phyloP scores from a whole-genome alignment of 2,329 filamentous ascomycete genomes.

The Cadophora malorum region DNA sequence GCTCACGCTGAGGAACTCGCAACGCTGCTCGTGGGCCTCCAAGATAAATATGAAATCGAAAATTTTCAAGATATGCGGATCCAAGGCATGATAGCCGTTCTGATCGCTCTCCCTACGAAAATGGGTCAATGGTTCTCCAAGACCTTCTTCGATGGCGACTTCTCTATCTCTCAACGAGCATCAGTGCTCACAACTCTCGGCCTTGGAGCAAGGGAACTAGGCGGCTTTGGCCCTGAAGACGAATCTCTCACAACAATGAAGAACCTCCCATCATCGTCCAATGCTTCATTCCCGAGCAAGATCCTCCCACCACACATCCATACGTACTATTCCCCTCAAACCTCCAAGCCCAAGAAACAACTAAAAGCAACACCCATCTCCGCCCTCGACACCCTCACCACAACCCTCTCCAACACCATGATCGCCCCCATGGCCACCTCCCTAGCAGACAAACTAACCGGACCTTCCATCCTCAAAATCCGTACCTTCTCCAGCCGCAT shows the following conservation, averaged over 20 bases:
- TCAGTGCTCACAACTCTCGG: slow-evolving; percentile 83
- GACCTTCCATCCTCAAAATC: slow-evolving; percentile 86
- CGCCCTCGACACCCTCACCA: slow-evolving; percentile 69
- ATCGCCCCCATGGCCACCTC: slow-evolving; percentile 82
- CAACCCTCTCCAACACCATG: slow-evolving; percentile 71
- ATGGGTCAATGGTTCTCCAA: slow-evolving; percentile 87
- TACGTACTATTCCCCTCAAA: slow-evolving; percentile 64
- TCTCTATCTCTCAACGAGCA: slow-evolving; percentile 84
- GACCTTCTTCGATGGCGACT: slow-evolving; percentile 90
- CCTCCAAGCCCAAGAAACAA: slow-evolving; percentile 39
- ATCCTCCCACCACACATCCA: slow-evolving; percentile 77
- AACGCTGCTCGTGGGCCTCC: slow-evolving; percentile 75
- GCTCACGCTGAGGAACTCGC: slow-evolving; percentile 86
- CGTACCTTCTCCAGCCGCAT: slow-evolving; percentile 85
- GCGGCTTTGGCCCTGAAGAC: slow-evolving; percentile 67
- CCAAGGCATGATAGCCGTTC: slow-evolving; percentile 81
- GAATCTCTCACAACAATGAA: slow-evolving; percentile 44
- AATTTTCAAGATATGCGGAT: slow-evolving; percentile 77
- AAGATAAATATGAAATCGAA: slow-evolving; percentile 84
- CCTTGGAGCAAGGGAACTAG: slow-evolving; percentile 81
- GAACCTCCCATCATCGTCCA: slow-evolving; percentile 35
- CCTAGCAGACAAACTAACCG: slow-evolving; percentile 79
- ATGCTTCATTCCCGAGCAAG: slow-evolving; percentile 76
- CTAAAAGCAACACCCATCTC: slow-evolving; percentile 37
- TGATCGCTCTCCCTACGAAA: slow-evolving; percentile 75